These are phyloP conservation scores for Talaromyces islandicus DNA, from an alignment of 2,329 filamentous ascomycete genomes.

Conservation along the genomic window DNA sequence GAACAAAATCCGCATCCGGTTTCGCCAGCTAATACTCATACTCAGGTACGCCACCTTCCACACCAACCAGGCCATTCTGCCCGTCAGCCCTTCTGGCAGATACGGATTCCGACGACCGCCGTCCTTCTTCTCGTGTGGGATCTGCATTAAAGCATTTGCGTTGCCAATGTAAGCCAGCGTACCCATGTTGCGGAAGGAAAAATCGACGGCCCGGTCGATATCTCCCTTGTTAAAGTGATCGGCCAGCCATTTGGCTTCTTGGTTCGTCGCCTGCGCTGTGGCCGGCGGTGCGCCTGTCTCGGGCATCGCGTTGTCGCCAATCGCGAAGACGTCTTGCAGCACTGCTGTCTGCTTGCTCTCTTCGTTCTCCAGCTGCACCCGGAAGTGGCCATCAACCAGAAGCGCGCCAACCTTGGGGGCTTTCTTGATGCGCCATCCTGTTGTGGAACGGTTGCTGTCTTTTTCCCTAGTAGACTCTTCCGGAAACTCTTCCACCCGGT, in stretches of 20 bases:
- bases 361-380: constrained; percentile 45
- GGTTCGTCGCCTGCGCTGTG: constrained; percentile 54
- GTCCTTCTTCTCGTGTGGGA: constrained; percentile 23
- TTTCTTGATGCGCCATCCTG: constrained; percentile 46
- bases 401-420: constrained; percentile 43
- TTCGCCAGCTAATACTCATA: constrained; percentile 44
- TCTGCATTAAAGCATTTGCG: constrained; percentile 53
- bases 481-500: constrained; percentile 29
- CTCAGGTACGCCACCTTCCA: constrained; percentile 42
- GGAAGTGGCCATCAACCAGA: constrained; percentile 51
- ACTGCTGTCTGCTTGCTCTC: constrained; percentile 31
- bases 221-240: constrained; percentile 49
- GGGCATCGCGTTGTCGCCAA: constrained; percentile 53
- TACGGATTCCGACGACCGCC: constrained; percentile 17
- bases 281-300: constrained; percentile 49
- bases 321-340: constrained; percentile 48
- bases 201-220: constrained; percentile 27
- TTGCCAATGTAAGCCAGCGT: constrained; percentile 56
- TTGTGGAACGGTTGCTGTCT: neutral
- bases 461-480: constrained; percentile 20
- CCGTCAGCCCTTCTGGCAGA: constrained; percentile 32
- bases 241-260: constrained; percentile 55
- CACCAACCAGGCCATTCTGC: constrained; percentile 35
- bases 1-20: constrained; percentile 35
- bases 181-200: constrained; percentile 53